Evolutionary conservation across 768 basidiomycete genomes (phyloP).

Genomic region (Strobilomyces dryophilus): DNA sequence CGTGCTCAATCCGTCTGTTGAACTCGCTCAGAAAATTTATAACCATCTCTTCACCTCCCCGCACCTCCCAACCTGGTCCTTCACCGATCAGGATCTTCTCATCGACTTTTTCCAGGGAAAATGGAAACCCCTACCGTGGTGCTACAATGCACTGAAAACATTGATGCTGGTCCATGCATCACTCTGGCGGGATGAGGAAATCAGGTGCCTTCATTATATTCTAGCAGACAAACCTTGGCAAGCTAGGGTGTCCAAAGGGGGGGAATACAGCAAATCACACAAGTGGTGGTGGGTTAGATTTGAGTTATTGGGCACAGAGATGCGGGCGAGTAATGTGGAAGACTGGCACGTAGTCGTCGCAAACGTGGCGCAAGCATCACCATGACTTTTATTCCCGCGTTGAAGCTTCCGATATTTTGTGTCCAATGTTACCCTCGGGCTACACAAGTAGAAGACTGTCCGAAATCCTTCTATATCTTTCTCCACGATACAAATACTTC

Average conservation of each 20-base stretch:
- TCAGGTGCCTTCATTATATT: conserved; percentile 86
- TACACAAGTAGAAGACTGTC: neutral
- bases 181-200: conserved; percentile 83
- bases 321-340: conserved; percentile 41
- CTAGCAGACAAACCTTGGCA: conserved; percentile 86
- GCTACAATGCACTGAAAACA: conserved; percentile 93
- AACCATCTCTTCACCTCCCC: conserved; percentile 43
- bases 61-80: conserved; percentile 52
- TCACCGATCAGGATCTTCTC: conserved; percentile 93
- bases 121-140: conserved; percentile 80
- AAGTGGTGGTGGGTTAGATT: conserved; percentile 82
- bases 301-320: conserved; percentile 36
- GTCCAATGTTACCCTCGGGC: no score
- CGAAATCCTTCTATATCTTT: conserved; percentile 15
- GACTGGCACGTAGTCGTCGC: conserved; percentile 49
- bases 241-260: conserved; percentile 39
- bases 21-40: conserved; percentile 50
- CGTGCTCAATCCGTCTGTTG: conserved; percentile 70
- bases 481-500: conserved; percentile 92
- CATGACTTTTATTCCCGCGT: no score
- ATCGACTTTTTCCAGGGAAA: conserved; percentile 71
- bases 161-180: conserved; percentile 63
- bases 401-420: neutral
- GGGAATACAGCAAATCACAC: conserved; percentile 51
- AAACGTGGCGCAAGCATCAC: conserved; percentile 38